Conservation (phyloP, 306 rosid genomes). For the Fragaria iinumae region DNA sequence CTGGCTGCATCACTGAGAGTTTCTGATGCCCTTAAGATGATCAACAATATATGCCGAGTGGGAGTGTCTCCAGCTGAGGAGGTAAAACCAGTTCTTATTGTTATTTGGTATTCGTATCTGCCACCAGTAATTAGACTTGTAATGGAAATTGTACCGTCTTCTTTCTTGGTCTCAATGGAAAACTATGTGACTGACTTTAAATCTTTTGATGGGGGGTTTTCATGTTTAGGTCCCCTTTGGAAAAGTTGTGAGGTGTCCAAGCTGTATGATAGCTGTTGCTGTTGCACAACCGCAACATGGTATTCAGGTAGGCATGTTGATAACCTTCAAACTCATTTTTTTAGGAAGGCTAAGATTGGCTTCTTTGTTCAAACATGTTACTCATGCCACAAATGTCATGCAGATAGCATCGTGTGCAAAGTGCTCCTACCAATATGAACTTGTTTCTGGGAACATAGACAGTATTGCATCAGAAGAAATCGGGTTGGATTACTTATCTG, state of each 20-base stretch:
- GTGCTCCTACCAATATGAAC: constrained; percentile 90
- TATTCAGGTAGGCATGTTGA: constrained; percentile 60
- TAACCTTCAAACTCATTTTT: not conserved
- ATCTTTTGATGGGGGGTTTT: constrained; percentile 8
- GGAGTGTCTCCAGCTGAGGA: constrained; percentile 90
- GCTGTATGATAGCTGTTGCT: constrained; percentile 74
- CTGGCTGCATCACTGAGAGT: constrained; percentile 79
- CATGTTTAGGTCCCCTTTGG: constrained; percentile 83
- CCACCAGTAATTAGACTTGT: not conserved
- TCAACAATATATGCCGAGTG: constrained; percentile 69
- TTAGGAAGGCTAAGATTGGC: not conserved
- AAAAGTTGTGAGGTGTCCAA: constrained; percentile 89
- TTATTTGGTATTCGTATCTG: not conserved
- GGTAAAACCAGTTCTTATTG: constrained; percentile 40
- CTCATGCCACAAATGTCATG: constrained; percentile 26
- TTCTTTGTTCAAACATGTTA: not conserved
- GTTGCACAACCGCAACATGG: constrained; percentile 99
- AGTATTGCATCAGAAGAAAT: constrained; percentile 90
- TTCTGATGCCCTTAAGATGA: constrained; percentile 80
- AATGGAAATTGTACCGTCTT: not conserved
- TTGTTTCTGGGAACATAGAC: constrained; percentile 78
- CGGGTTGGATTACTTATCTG: constrained; percentile 57
- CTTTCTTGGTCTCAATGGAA: not conserved
- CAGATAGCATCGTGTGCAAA: constrained; percentile 91
- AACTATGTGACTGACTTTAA: not conserved